A percentile compares a stretch with the other conserved stretches of the same genome.
phyloP scores from a whole-genome alignment of 106 monocot species.

The Dendrobium chrysotoxum region DNA sequence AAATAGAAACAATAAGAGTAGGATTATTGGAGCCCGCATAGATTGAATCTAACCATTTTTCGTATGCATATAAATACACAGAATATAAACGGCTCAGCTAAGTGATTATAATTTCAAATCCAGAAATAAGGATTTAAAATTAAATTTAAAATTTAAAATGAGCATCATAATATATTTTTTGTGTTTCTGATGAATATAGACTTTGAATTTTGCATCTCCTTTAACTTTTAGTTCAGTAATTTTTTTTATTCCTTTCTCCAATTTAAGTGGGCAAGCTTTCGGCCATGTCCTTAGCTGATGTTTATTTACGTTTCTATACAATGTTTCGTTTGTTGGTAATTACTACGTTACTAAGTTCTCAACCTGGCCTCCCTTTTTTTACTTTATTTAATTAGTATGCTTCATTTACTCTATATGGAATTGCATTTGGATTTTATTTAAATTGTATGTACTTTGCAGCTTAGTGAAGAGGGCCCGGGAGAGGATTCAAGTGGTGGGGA shows the following conservation, averaged over 20 bases:
- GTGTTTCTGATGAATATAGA: not conserved
- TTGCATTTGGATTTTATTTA: not conserved
- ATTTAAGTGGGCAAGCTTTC: not conserved
- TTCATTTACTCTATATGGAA: not conserved
- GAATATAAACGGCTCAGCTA: too few species aligned
- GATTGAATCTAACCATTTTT: too few species aligned
- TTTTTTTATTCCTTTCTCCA: not conserved
- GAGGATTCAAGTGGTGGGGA: constrained; percentile 86
- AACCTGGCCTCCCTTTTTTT: not conserved
- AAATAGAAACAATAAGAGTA: too few species aligned
- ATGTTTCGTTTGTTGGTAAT: not conserved
- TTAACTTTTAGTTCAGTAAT: not conserved
- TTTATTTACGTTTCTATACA: not conserved
- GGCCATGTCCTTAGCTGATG: not conserved
- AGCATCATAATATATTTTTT: not conserved
- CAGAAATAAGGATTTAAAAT: too few species aligned
- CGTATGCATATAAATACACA: too few species aligned
- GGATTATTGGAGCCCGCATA: too few species aligned
- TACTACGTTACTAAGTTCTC: not conserved
- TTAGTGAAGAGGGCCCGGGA: constrained; percentile 94
- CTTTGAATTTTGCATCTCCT: not conserved
- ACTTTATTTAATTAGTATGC: not conserved
- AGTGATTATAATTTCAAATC: too few species aligned
- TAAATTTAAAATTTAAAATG: too few species aligned
- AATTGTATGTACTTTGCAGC: constrained; percentile 25